These are phyloP conservation scores for Penicillium fimorum DNA, from an alignment of 495 filamentous ascomycete genomes.

Conservation along the genomic window DNA sequence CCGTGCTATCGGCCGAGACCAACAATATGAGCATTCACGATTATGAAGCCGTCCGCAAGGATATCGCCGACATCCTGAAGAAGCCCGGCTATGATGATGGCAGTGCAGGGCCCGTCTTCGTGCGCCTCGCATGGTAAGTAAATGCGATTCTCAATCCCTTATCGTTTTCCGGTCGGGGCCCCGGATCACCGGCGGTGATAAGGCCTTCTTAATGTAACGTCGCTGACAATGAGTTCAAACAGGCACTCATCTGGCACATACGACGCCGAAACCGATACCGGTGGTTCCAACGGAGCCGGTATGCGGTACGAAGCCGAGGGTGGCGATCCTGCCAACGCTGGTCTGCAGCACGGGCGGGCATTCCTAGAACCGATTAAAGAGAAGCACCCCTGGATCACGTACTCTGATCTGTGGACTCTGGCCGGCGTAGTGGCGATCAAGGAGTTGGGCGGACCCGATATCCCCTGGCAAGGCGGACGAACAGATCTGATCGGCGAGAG, in stretches of 20 bases:
- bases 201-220: constrained; percentile 1
- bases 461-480: constrained; percentile 54
- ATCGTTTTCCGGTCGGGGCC: constrained; percentile 13
- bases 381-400: constrained; percentile 61
- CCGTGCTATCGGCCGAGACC: constrained; percentile 35
- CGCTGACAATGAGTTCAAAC: constrained; percentile 11
- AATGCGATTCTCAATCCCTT: constrained; percentile 4
- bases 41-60: constrained; percentile 52
- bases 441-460: constrained; percentile 56
- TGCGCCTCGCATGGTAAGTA: constrained; percentile 59
- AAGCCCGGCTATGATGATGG: constrained; percentile 64
- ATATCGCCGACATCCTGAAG: constrained; percentile 53
- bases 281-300: constrained; percentile 62
- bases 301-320: constrained; percentile 65
- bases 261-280: constrained; percentile 55
- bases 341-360: constrained; percentile 59
- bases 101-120: constrained; percentile 59
- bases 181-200: constrained; percentile 10
- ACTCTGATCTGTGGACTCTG: constrained; percentile 62
- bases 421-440: constrained; percentile 57
- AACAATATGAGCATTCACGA: constrained; percentile 47
- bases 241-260: constrained; percentile 64
- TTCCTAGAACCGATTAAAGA: constrained; percentile 61
- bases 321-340: constrained; percentile 62
- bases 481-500: constrained; percentile 58